A percentile compares a stretch with the other conserved stretches of the same genome.
Conservation (phyloP, 139 green algal genomes). For the Chlorella vulgaris region DNA sequence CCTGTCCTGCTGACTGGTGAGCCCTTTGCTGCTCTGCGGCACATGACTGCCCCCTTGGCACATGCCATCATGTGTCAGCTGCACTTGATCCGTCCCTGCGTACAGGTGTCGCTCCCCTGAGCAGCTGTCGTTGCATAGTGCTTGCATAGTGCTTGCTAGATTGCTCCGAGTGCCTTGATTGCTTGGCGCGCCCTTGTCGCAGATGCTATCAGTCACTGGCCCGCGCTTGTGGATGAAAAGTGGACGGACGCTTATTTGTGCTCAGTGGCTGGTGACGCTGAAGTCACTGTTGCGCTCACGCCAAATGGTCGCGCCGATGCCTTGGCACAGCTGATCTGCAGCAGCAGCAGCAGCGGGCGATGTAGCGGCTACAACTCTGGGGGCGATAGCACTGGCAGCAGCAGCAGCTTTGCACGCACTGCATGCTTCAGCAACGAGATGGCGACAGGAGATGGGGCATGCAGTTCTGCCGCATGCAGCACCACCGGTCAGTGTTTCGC, state of each 20-base stretch:
- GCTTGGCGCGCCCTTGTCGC: neutral
- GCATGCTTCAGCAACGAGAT: too few species aligned
- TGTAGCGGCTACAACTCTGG: neutral
- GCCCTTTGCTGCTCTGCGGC: neutral
- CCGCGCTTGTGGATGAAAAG: conserved; percentile 2
- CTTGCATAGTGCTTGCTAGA: too few species aligned
- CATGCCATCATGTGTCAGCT: too few species aligned
- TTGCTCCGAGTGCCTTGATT: too few species aligned
- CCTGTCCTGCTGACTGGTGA: conserved; percentile 33
- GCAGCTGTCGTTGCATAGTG: too few species aligned
- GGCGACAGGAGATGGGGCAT: too few species aligned
- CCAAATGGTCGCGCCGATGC: conserved; percentile 47
- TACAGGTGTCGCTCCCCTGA: too few species aligned
- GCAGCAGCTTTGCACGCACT: neutral
- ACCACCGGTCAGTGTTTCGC: conserved; percentile 24
- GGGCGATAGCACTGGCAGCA: neutral
- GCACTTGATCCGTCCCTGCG: too few species aligned
- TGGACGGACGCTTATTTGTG: conserved; percentile 37
- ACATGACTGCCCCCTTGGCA: too few species aligned
- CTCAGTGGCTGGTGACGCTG: neutral
- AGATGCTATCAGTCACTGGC: conserved; percentile 30
- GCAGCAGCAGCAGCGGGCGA: neutral
- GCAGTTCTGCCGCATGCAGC: neutral
- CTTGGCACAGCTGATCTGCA: conserved; percentile 12
- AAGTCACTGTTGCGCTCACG: conserved; percentile 43